A percentile compares a stretch with the other conserved stretches of the same genome.
These are phyloP conservation scores for Punica granatum DNA, from an alignment of 345 rosid genomes.

Conservation along the genomic window DNA sequence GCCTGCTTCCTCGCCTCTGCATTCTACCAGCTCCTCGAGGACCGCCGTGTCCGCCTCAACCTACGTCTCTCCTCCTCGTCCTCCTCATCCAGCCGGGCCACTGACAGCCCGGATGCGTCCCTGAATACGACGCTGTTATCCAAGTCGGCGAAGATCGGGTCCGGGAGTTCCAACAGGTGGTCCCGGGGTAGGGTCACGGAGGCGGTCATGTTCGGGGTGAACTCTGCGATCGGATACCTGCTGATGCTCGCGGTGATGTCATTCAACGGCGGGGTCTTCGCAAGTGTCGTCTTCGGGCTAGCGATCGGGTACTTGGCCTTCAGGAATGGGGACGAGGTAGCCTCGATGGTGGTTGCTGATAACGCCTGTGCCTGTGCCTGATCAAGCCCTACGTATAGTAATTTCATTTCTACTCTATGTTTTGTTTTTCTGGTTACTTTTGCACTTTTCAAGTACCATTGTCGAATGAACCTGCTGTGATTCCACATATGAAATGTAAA, in stretches of 20 bases:
- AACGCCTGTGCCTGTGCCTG: slow-evolving; percentile 60
- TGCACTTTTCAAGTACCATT: too few species aligned
- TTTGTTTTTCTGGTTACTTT: too few species aligned
- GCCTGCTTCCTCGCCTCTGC: slow-evolving; percentile 58
- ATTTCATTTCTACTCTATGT: too few species aligned
- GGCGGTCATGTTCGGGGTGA: slow-evolving; percentile 24
- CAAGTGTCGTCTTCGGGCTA: slow-evolving; percentile 60
- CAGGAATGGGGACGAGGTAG: slow-evolving; percentile 27
- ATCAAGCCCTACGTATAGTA: neutral
- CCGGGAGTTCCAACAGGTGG: neutral
- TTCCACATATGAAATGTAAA: too few species aligned
- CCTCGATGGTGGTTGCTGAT: slow-evolving; percentile 14
- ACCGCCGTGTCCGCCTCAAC: slow-evolving; percentile 39
- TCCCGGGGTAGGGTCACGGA: slow-evolving; percentile 4
- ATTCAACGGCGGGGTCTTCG: slow-evolving; percentile 76
- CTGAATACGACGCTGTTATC: neutral
- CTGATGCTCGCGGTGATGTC: slow-evolving; percentile 84
- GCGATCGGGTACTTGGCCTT: slow-evolving; percentile 52
- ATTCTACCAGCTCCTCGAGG: slow-evolving; percentile 63
- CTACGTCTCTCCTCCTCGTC: slow-evolving; percentile 18
- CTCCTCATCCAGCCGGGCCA: neutral
- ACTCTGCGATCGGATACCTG: slow-evolving; percentile 66
- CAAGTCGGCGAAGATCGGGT: neutral
- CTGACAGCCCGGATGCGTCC: slow-evolving; percentile 1
- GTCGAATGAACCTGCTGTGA: too few species aligned